Evolutionary conservation across 169 alveolate genomes (phyloP).

Genomic region (Cystoisospora suis): DNA sequence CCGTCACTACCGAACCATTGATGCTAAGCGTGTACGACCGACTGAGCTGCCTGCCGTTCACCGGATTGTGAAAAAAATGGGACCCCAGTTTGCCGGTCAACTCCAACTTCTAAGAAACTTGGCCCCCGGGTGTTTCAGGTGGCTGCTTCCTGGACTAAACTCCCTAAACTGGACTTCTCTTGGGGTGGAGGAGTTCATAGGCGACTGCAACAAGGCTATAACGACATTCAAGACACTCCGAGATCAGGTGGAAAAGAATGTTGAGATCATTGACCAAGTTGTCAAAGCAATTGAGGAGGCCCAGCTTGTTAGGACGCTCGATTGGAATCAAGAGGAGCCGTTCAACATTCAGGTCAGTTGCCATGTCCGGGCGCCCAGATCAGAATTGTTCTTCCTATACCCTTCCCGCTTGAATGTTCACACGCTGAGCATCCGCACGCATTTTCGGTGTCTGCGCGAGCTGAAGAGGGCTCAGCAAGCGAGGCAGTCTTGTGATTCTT

Average conservation of each 20-base stretch:
- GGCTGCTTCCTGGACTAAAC: slow-evolving; percentile 86
- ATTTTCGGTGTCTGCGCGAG: too few relatives aligned
- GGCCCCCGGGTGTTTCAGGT: too few relatives aligned
- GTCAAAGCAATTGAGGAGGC: slow-evolving; percentile 85
- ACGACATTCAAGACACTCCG: slow-evolving; percentile 82
- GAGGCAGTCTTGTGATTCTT: too few relatives aligned
- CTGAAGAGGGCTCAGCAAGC: too few relatives aligned
- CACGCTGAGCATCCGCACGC: too few relatives aligned
- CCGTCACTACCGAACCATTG: too few relatives aligned
- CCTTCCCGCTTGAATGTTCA: neutral
- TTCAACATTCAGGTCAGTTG: slow-evolving; percentile 40
- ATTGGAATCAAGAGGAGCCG: slow-evolving; percentile 77
- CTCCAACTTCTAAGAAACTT: too few relatives aligned
- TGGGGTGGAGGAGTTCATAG: slow-evolving; percentile 88
- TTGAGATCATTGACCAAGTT: slow-evolving; percentile 85
- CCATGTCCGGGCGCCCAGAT: neutral
- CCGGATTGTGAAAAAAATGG: too few relatives aligned
- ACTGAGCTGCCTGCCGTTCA: too few relatives aligned
- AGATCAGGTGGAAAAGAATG: slow-evolving; percentile 89
- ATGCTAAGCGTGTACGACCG: too few relatives aligned
- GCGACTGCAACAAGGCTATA: slow-evolving; percentile 78
- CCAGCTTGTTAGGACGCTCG: slow-evolving; percentile 84
- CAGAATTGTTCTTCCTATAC: too few relatives aligned
- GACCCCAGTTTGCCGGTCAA: too few relatives aligned
- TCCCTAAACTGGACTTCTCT: slow-evolving; percentile 92